A percentile compares a stretch with the other conserved stretches of the same genome.
Evolutionary conservation across 2,329 filamentous ascomycete genomes (phyloP).

Genomic region (Aspergillus hiratsukae): DNA sequence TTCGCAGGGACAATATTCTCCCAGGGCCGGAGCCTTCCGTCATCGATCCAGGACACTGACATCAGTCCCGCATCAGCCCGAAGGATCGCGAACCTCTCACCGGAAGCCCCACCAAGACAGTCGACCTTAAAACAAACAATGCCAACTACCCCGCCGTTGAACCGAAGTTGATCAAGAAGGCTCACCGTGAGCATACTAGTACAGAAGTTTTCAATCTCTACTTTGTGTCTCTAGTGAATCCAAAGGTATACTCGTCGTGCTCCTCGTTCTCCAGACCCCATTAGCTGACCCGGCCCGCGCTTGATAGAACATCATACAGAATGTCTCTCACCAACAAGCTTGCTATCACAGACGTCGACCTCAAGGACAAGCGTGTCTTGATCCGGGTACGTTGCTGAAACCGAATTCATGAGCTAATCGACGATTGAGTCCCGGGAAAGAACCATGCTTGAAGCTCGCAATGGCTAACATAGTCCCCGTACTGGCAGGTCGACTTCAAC

Average conservation of each 20-base stretch:
- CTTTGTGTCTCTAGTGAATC: background rate
- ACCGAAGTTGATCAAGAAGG: constrained; percentile 12
- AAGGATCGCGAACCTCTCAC: constrained; percentile 24
- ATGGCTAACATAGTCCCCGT: background rate
- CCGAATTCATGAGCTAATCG: constrained; percentile 14
- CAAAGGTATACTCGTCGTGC: background rate
- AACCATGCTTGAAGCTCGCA: constrained; percentile 6
- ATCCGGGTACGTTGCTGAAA: constrained; percentile 69
- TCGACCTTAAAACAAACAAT: constrained; percentile 9
- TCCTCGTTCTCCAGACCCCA: background rate
- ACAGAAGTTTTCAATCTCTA: background rate
- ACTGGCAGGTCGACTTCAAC: constrained; percentile 91
- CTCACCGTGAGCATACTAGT: constrained; percentile 17
- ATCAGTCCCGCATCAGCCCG: constrained; percentile 42
- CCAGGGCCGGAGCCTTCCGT: constrained; percentile 28
- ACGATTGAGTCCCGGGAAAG: constrained; percentile 4
- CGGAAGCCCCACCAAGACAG: constrained; percentile 23
- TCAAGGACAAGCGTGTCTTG: constrained; percentile 97
- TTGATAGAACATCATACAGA: constrained; percentile 16
- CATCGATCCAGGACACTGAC: constrained; percentile 26
- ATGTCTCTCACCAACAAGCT: constrained; percentile 99
- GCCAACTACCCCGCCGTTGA: constrained; percentile 19
- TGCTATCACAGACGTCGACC: constrained; percentile 89
- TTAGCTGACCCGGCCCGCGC: background rate
- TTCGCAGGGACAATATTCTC: constrained; percentile 11